These are phyloP conservation scores for Cetradonia linearis DNA, from an alignment of 495 filamentous ascomycete species.

Conservation along the genomic window DNA sequence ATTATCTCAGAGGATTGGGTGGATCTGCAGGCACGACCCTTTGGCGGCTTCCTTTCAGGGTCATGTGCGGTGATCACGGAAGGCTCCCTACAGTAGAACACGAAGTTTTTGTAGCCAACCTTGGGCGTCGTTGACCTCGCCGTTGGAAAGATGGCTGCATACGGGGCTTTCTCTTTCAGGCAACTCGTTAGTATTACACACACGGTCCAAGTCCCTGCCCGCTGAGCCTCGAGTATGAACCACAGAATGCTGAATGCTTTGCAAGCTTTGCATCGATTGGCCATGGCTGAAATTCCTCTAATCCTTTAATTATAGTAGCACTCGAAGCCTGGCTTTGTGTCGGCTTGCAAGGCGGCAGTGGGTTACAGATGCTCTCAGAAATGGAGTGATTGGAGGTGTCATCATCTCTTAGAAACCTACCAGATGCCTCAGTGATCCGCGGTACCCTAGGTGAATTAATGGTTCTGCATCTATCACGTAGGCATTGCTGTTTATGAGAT, in stretches of 20 bases:
- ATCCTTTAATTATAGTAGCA: background rate
- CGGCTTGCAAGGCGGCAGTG: background rate
- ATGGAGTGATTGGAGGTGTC: background rate
- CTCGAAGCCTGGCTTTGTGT: background rate
- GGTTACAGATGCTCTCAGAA: background rate
- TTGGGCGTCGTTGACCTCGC: background rate
- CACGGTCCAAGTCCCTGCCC: background rate
- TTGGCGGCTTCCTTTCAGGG: slow-evolving; percentile 5
- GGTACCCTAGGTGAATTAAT: background rate
- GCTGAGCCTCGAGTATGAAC: background rate
- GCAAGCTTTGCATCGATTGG: background rate
- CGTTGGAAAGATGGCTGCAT: background rate
- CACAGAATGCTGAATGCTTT: background rate
- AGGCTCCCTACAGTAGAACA: background rate
- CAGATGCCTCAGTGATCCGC: background rate
- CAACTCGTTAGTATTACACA: background rate
- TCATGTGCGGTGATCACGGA: slow-evolving; percentile 1
- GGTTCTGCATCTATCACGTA: background rate
- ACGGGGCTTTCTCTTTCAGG: background rate
- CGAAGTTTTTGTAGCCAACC: background rate
- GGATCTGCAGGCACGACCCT: slow-evolving; percentile 10
- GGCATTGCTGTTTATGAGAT: background rate
- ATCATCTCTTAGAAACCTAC: too few relatives aligned
- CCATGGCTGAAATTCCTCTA: background rate
- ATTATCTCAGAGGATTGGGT: slow-evolving; percentile 10